Evolutionary conservation across 305 asterid species (phyloP).

Genomic region (Plantago rigida): DNA sequence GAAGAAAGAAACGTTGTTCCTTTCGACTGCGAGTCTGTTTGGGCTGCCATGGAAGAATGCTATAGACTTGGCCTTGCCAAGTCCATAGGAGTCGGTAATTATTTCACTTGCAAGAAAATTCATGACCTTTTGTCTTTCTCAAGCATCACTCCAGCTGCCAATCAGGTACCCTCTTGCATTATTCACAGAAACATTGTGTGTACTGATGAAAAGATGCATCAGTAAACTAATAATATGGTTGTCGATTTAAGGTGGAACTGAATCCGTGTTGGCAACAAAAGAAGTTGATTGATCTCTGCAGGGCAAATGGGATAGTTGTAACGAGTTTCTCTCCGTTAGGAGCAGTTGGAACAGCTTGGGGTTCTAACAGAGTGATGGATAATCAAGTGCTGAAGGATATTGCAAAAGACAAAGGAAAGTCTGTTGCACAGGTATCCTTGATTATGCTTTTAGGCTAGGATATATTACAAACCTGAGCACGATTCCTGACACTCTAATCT

Average conservation of each 20-base stretch:
- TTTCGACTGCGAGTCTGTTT: too few species aligned
- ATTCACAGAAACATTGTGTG: background rate
- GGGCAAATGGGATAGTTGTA: slow-evolving; percentile 19
- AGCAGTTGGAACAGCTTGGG: slow-evolving; percentile 26
- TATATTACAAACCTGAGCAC: background rate
- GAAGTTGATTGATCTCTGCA: slow-evolving; percentile 25
- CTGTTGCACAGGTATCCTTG: slow-evolving; percentile 21
- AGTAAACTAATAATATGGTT: slow-evolving; percentile 27
- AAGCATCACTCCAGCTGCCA: slow-evolving; percentile 26
- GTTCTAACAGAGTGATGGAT: slow-evolving; percentile 26
- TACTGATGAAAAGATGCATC: background rate
- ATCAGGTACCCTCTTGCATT: slow-evolving; percentile 19
- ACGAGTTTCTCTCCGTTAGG: slow-evolving; percentile 19
- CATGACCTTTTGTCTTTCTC: slow-evolving; percentile 11
- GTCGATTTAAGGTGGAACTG: background rate
- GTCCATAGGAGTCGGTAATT: background rate
- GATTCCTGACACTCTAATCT: background rate
- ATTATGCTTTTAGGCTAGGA: too few species aligned
- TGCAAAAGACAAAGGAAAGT: slow-evolving; percentile 24
- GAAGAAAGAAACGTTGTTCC: too few species aligned
- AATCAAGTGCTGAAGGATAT: slow-evolving; percentile 22
- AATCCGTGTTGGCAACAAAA: slow-evolving; percentile 1
- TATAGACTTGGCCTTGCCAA: too few species aligned
- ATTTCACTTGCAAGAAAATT: slow-evolving; percentile 25
- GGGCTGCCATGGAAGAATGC: too few species aligned